A percentile compares a stretch with the other conserved stretches of the same genome.
These are phyloP conservation scores for Bremia lactucae DNA, from an alignment of 352 stramenopile species.

Conservation along the genomic window DNA sequence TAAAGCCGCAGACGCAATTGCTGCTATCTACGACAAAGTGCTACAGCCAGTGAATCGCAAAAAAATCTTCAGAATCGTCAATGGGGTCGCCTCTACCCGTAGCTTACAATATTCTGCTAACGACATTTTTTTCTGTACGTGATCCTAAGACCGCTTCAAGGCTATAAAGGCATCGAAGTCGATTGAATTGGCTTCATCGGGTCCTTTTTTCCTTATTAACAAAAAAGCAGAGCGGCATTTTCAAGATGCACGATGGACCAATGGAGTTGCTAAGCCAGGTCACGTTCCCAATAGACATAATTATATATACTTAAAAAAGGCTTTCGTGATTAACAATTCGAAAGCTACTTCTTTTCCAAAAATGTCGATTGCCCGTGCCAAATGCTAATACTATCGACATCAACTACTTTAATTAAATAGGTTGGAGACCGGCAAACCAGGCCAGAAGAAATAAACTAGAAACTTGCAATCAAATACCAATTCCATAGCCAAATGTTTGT, in stretches of 20 bases:
- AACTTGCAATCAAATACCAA: conserved; percentile 30
- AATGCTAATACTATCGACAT: too few species aligned
- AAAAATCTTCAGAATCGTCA: too few species aligned
- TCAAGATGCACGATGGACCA: conserved; percentile 32
- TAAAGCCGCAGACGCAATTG: conserved; percentile 27
- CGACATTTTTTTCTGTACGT: conserved; percentile 62
- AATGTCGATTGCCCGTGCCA: too few species aligned
- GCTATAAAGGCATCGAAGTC: conserved; percentile 61
- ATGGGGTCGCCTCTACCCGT: conserved; percentile 16
- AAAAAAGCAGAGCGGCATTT: conserved; percentile 43
- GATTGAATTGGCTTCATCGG: conserved; percentile 81
- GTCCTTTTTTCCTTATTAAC: conserved; percentile 67
- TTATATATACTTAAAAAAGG: too few species aligned
- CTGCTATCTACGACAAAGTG: conserved; percentile 37
- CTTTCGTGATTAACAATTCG: conserved; percentile 20
- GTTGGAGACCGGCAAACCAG: too few species aligned
- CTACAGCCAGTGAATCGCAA: conserved; percentile 32
- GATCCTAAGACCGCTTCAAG: conserved; percentile 42
- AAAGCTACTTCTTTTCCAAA: conserved; percentile 8
- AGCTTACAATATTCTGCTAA: conserved; percentile 73
- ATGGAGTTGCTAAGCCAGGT: conserved; percentile 56
- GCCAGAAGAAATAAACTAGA: background rate
- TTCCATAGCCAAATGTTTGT: conserved; percentile 69
- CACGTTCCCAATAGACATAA: too few species aligned
- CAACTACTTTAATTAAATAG: too few species aligned